These are phyloP conservation scores for Ogataea henricii DNA, from an alignment of 805 yeast genomes.

Conservation along the genomic window DNA sequence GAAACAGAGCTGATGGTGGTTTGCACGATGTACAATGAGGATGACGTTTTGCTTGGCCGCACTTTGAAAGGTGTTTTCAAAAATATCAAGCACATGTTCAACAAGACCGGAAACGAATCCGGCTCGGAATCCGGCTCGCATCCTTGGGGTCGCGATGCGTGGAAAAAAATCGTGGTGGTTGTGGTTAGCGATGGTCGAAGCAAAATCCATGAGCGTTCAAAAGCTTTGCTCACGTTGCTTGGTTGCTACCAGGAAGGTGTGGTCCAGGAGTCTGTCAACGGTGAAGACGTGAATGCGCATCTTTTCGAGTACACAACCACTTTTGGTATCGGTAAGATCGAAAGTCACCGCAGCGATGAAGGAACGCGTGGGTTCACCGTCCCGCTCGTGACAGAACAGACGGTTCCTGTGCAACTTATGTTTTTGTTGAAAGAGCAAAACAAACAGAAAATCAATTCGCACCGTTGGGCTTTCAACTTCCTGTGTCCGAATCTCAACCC, in stretches of 20 bases:
- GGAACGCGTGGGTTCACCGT: conserved; percentile 45
- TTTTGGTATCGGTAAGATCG: conserved; percentile 62
- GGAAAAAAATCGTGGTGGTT: conserved; percentile 90
- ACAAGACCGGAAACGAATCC: conserved; percentile 39
- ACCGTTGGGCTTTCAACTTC: conserved; percentile 94
- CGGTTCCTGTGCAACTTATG: conserved; percentile 81
- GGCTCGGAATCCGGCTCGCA: conserved; percentile 39
- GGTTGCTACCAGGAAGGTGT: conserved; percentile 95
- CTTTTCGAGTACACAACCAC: conserved; percentile 91
- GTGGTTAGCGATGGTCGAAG: conserved; percentile 90
- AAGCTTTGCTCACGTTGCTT: conserved; percentile 75
- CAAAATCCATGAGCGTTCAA: conserved; percentile 75
- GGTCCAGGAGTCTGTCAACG: conserved; percentile 87
- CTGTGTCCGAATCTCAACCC: conserved; percentile 83
- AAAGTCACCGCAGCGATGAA: conserved; percentile 52
- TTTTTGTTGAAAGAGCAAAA: conserved; percentile 89
- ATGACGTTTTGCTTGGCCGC: conserved; percentile 76
- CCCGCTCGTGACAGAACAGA: conserved; percentile 60
- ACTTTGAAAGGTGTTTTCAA: conserved; percentile 89
- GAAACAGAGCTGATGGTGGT: conserved; percentile 84
- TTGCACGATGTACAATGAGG: conserved; percentile 91
- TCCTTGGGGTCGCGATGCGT: conserved; percentile 88
- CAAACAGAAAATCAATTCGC: conserved; percentile 88
- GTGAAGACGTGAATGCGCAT: conserved; percentile 78
- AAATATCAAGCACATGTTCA: conserved; percentile 74